Evolutionary conservation across 139 green algal species (phyloP).

Genomic region (Coelastrella sp.): DNA sequence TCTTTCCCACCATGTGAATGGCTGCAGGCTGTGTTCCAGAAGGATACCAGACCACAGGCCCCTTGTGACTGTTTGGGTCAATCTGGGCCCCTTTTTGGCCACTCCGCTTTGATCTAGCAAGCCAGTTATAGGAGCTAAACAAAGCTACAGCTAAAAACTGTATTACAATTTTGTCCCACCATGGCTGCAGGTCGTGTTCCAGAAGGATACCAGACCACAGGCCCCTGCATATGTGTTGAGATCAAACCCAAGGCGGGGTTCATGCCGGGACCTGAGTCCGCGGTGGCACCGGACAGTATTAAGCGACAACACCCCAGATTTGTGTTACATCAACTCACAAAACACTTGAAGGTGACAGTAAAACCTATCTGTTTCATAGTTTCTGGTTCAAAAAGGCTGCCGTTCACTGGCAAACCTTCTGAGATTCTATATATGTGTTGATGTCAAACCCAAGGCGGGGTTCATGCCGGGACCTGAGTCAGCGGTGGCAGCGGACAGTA

Average conservation of each 20-base stretch:
- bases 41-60: too few relatives aligned
- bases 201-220: not conserved
- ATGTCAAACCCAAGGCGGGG: slow-evolving; percentile 86
- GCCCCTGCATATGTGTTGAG: slow-evolving; percentile 71
- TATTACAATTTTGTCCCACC: not conserved
- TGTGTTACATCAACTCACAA: slow-evolving; percentile 76
- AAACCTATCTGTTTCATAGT: not conserved
- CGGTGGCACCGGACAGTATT: slow-evolving; percentile 6
- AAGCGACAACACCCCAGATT: slow-evolving; percentile 68
- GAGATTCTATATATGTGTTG: slow-evolving; percentile 73
- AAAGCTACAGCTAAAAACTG: not conserved
- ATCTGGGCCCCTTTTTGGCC: too few relatives aligned
- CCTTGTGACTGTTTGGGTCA: too few relatives aligned
- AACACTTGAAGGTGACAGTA: slow-evolving; percentile 66
- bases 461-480: slow-evolving; percentile 44
- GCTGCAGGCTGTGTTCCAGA: too few relatives aligned
- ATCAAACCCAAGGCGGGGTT: slow-evolving; percentile 85
- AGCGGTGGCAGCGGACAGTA: not conserved
- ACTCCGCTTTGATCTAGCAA: too few relatives aligned
- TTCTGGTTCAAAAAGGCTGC: too few relatives aligned
- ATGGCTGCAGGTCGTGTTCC: not conserved
- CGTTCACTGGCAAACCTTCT: too few relatives aligned
- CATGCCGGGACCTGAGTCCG: slow-evolving; percentile 27
- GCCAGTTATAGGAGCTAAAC: too few relatives aligned
- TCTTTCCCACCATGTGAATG: too few relatives aligned